Evolutionary conservation across 306 rosid genomes (phyloP).

Genomic region (Vicia villosa): DNA sequence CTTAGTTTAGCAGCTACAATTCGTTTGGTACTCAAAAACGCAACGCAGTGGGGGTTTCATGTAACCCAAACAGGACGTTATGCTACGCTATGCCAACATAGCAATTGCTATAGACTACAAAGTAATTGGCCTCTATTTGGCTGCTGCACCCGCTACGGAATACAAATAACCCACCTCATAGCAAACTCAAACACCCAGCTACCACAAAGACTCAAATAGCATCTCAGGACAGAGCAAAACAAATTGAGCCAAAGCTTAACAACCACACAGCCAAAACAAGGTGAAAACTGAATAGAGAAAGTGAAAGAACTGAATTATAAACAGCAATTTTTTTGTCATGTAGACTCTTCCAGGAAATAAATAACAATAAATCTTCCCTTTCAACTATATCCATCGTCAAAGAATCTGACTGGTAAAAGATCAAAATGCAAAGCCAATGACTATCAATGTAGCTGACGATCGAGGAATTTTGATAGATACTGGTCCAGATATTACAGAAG

Average conservation of each 20-base stretch:
- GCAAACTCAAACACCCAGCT: neutral
- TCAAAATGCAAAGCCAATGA: neutral
- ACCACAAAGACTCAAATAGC: neutral
- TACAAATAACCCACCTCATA: slow-evolving; percentile 11
- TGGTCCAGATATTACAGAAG: neutral
- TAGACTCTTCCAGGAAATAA: neutral
- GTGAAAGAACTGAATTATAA: neutral
- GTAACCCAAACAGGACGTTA: neutral
- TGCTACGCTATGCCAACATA: neutral
- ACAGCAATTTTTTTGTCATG: neutral
- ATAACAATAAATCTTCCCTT: neutral
- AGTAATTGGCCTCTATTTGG: neutral
- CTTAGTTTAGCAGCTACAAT: neutral
- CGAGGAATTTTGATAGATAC: neutral
- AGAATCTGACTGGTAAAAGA: neutral
- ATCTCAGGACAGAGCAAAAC: neutral
- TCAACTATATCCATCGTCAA: neutral
- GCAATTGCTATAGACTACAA: neutral
- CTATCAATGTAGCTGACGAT: neutral
- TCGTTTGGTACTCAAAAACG: neutral
- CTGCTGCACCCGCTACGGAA: neutral
- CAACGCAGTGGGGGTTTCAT: neutral
- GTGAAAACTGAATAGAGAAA: slow-evolving; percentile 11
- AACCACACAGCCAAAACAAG: neutral
- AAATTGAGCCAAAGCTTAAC: neutral